Base-by-base conservation (phyloP, 2,329 filamentous ascomycete species). In the Botrytis fabae region DNA sequence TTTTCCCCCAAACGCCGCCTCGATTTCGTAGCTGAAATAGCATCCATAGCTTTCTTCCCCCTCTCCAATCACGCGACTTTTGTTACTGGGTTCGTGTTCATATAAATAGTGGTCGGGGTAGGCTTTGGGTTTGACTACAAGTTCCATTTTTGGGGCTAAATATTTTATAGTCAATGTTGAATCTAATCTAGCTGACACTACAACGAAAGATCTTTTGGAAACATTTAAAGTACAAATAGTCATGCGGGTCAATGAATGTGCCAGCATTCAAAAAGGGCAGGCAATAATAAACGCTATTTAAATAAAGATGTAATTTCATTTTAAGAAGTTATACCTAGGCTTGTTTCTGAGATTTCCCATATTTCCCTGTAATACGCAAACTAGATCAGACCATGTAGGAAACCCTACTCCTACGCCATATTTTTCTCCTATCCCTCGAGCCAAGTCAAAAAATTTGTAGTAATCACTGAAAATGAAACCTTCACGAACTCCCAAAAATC, bases 41-140 rank as follows among this genome's bases (percentile, higher is more conserved):
- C 76, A 18, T 78, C 73, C 64, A 62, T 72, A n/a, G 76, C 73
- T 28, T 71, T 69, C 42, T 78, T 79, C 61, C 35, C 78, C n/a
- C 65, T 76, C 60, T 78, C 75, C 73, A 77, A 78, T 32, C 75
- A 74, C 25, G 76, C 77, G 14, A 77, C 73, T 69, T 69, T 76
- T 63, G 70, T 77, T 25, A 79, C 74, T 1, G 77, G 76, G 4
- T 73, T 69, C 62, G 71, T 44, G 59, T 75, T 62, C 40, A 66
- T 62, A 74, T 77, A 74, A 77, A 79, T 78, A 74, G 77, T 35
- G 77, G 77, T 18, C 75, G 75, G 60, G 57, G 63, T 65, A 40
- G 8, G n/a, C 20, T 0, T 35, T 35, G 22, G 32, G 25, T 25
- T 40, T 61, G 5, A 38, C 16, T 40, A 16, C n/a, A 18, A 8